phyloP scores from a whole-genome alignment of 1,139 yeast genomes.

The Candida glucosophila region DNA sequence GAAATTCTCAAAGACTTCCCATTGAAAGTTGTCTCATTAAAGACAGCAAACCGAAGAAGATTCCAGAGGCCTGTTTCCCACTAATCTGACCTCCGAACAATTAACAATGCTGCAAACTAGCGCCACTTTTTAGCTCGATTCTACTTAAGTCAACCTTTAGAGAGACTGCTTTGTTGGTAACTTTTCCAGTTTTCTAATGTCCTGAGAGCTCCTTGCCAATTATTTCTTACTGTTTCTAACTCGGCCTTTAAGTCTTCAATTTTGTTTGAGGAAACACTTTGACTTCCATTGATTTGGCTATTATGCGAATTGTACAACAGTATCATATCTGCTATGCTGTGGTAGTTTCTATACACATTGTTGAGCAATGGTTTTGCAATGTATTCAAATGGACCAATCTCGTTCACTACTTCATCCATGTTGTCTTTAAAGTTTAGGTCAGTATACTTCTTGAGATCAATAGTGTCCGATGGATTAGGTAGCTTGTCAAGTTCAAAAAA shows the following conservation, averaged over 20 bases:
- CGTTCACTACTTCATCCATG: slow-evolving; percentile 13
- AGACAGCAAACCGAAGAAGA: slow-evolving; percentile 19
- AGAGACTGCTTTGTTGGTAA: slow-evolving; percentile 6
- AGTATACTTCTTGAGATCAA: slow-evolving; percentile 59
- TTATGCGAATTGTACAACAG: slow-evolving; percentile 9
- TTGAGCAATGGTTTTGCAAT: slow-evolving; percentile 27
- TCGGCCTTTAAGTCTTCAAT: slow-evolving; percentile 25
- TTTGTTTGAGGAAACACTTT: slow-evolving; percentile 7
- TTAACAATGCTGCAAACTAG: background rate
- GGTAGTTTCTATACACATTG: slow-evolving; percentile 21
- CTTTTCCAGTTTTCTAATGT: slow-evolving; percentile 42
- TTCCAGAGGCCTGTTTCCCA: background rate
- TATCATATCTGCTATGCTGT: slow-evolving; percentile 16
- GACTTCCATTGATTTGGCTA: slow-evolving; percentile 3
- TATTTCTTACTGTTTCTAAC: slow-evolving; percentile 25
- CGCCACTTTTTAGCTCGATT: no score
- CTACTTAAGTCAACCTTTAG: no score
- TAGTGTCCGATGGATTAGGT: slow-evolving; percentile 33
- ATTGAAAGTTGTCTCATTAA: slow-evolving; percentile 20
- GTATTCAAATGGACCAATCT: slow-evolving; percentile 30
- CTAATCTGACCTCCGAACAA: background rate
- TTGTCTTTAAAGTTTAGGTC: slow-evolving; percentile 12
- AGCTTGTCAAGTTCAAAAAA: slow-evolving; percentile 8
- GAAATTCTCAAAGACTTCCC: slow-evolving; percentile 27
- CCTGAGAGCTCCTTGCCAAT: slow-evolving; percentile 37